These are phyloP conservation scores for Pseudoperonospora humuli DNA, from an alignment of 352 stramenopile genomes.

Conservation along the genomic window DNA sequence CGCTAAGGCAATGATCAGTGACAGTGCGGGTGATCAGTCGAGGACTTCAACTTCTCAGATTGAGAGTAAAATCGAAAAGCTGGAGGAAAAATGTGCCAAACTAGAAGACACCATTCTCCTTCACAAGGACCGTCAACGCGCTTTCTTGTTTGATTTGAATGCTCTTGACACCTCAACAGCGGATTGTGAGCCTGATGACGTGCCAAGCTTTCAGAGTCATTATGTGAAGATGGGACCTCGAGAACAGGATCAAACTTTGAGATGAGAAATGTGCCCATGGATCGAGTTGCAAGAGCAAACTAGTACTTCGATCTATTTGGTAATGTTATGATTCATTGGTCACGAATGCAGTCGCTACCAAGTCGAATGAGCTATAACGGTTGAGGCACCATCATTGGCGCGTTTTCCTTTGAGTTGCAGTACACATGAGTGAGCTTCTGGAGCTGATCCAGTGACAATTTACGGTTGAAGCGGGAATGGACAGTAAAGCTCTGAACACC, in stretches of 20 bases:
- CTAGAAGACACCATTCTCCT: conserved; percentile 17
- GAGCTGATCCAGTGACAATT: conserved; percentile 35
- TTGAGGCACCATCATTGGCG: background rate
- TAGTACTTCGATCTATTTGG: background rate
- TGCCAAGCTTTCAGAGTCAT: conserved; percentile 12
- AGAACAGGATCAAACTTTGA: background rate
- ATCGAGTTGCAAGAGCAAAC: background rate
- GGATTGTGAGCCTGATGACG: background rate
- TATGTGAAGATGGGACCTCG: conserved; percentile 7
- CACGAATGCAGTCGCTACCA: background rate
- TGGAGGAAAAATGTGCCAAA: conserved; percentile 12
- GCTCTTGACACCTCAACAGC: background rate
- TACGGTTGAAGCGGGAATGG: conserved; percentile 35
- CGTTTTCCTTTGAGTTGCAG: conserved; percentile 37
- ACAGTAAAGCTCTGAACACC: conserved; percentile 21
- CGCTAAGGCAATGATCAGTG: background rate
- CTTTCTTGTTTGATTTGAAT: conserved; percentile 11
- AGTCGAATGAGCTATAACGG: conserved; percentile 1
- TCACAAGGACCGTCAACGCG: conserved; percentile 17
- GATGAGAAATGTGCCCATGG: background rate
- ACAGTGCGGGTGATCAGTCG: background rate
- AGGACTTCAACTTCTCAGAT: conserved; percentile 1
- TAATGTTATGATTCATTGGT: background rate
- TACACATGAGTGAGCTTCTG: conserved; percentile 55
- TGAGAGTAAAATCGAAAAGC: conserved; percentile 11